Conservation (phyloP, 1,284 basidiomycete genomes). For the Gymnopus androsaceus region DNA sequence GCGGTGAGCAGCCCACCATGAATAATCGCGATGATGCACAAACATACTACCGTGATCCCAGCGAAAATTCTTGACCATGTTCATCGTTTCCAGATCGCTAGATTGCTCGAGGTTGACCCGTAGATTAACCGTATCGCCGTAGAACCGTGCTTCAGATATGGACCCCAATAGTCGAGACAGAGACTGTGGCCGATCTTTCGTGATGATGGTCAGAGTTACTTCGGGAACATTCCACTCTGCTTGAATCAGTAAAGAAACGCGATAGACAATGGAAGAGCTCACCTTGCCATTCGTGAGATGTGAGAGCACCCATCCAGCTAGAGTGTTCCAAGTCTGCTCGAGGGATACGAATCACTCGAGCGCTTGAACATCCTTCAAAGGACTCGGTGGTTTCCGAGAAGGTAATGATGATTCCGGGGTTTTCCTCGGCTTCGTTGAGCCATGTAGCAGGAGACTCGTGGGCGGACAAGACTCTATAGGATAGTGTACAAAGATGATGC, state of each 20-base stretch:
- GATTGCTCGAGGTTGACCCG: slow-evolving; percentile 77
- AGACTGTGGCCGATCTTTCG: slow-evolving; percentile 74
- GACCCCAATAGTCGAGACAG: slow-evolving; percentile 67
- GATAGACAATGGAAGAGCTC: slow-evolving; percentile 19
- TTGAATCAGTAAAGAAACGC: slow-evolving; percentile 8
- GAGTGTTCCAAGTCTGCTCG: slow-evolving; percentile 52
- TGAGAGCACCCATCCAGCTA: slow-evolving; percentile 67
- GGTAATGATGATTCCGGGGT: slow-evolving; percentile 36
- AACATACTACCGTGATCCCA: slow-evolving; percentile 65
- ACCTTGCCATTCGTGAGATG: slow-evolving; percentile 59
- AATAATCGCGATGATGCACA: slow-evolving; percentile 69
- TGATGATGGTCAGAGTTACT: slow-evolving; percentile 73
- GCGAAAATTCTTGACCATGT: slow-evolving; percentile 46
- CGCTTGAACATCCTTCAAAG: slow-evolving; percentile 3
- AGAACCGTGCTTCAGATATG: slow-evolving; percentile 60
- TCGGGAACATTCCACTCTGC: slow-evolving; percentile 74
- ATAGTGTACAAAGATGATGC: slow-evolving; percentile 20
- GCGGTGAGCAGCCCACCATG: slow-evolving; percentile 78
- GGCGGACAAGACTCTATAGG: slow-evolving; percentile 8
- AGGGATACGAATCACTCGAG: slow-evolving; percentile 51
- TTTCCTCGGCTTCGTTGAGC: slow-evolving; percentile 13
- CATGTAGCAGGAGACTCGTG: neutral
- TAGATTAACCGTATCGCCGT: slow-evolving; percentile 64
- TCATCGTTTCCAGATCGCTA: slow-evolving; percentile 61
- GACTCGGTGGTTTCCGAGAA: slow-evolving; percentile 29